Conservation (phyloP, 768 basidiomycete species). For the Termitomyces sp. region DNA sequence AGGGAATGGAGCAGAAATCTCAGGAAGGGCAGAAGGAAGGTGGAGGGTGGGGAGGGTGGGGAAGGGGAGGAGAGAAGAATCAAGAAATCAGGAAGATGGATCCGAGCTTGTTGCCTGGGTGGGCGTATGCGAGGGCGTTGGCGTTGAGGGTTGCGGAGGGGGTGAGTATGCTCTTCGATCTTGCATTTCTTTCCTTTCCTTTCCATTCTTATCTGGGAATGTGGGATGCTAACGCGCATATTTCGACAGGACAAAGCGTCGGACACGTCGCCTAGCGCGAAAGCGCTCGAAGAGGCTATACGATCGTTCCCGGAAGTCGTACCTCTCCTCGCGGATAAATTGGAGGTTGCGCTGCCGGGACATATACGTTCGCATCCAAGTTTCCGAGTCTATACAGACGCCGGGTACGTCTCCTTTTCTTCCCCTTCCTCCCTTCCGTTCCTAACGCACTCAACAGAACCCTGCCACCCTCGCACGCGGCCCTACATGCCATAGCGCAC, state of each 20-base stretch:
- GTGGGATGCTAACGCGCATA: neutral
- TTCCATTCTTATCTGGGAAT: neutral
- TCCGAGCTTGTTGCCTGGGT: constrained; percentile 72
- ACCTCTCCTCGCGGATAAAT: constrained; percentile 81
- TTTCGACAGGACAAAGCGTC: constrained; percentile 33
- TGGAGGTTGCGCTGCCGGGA: constrained; percentile 63
- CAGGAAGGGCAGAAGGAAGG: neutral
- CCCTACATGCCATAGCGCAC: constrained; percentile 80
- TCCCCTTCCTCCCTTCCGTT: too few relatives aligned
- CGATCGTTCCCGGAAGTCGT: constrained; percentile 78
- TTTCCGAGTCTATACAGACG: constrained; percentile 70
- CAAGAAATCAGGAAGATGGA: constrained; percentile 35
- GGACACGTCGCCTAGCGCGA: constrained; percentile 50
- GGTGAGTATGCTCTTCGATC: constrained; percentile 19
- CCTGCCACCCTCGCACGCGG: constrained; percentile 39
- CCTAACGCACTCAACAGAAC: too few relatives aligned
- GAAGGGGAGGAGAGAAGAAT: constrained; percentile 5
- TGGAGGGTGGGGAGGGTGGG: constrained; percentile 16
- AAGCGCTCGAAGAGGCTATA: constrained; percentile 73
- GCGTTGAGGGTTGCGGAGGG: constrained; percentile 57
- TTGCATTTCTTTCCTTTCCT: too few relatives aligned
- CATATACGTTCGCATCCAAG: constrained; percentile 58
- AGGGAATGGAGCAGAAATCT: too few relatives aligned
- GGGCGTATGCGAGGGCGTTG: constrained; percentile 70
- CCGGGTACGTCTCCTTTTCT: constrained; percentile 45